A percentile compares a stretch with the other conserved stretches of the same genome.
These are phyloP conservation scores for Hypholoma sublateritium DNA, from an alignment of 768 basidiomycete species.

Conservation along the genomic window DNA sequence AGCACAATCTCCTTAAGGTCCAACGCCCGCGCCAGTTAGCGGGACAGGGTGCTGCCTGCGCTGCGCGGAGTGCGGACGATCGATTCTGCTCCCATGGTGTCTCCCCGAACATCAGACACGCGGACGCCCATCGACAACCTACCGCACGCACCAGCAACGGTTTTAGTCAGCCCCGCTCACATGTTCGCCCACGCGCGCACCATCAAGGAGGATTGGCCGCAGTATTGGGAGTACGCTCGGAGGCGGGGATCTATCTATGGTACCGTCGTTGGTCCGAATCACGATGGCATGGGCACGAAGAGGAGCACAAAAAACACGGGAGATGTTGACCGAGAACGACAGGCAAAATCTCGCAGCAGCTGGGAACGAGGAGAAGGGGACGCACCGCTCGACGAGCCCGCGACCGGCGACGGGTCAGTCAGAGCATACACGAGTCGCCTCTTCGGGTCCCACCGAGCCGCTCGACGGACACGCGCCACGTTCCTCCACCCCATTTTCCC, in stretches of 20 bases:
- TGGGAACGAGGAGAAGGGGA: constrained; percentile 45
- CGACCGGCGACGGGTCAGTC: constrained; percentile 43
- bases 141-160: no score
- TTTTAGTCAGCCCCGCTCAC: constrained; percentile 12
- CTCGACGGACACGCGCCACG: constrained; percentile 48
- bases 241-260: constrained; percentile 92
- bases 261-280: constrained; percentile 77
- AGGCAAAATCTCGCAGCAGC: constrained; percentile 58
- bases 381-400: constrained; percentile 56
- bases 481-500: constrained; percentile 78
- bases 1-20: constrained; percentile 96
- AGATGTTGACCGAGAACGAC: constrained; percentile 69
- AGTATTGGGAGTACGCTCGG: constrained; percentile 94
- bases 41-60: constrained; percentile 97
- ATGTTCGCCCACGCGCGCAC: constrained; percentile 43
- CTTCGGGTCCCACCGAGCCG: constrained; percentile 42
- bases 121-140: no score
- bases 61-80: constrained; percentile 89
- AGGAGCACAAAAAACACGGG: constrained; percentile 85
- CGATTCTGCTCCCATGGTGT: no score
- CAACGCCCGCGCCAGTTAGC: constrained; percentile 99
- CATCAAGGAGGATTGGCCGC: constrained; percentile 97
- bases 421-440: constrained; percentile 45
- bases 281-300: constrained; percentile 56
- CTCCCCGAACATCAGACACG: no score